Base-by-base conservation (phyloP, 805 yeast species). In the Yarrowia divulgata region DNA sequence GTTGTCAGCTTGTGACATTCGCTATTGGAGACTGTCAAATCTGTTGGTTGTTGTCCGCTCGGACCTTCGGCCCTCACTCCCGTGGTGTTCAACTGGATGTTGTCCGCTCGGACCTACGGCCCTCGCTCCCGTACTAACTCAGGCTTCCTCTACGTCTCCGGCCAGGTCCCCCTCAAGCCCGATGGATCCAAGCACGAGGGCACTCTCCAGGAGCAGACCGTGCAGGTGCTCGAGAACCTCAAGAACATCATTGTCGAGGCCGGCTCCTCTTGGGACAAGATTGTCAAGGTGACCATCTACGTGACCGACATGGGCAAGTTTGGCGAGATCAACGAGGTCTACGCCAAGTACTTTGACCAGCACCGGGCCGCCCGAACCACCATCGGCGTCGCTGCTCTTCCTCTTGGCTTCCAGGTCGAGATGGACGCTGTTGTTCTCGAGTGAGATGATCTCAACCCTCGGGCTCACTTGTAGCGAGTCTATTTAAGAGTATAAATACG, bases 371-470 rank as follows among this genome's bases (percentile, higher is more conserved):
- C 98, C 48, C 91, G 99, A 86, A 91, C 98, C 1, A 95, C 98
- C 84, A 97, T 95, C 75, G 98, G 98, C 55, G 98, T 93, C 72
- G 89, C 88, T 80, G 88, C 87, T 72, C 88, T 95, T 75, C 99
- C 99, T 71, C 86, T 95, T 79, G 92, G 92, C 71, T 91, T 88
- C 71, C 90, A 87, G 71, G 80, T 92, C 75, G 99, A 95, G 83
- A 86, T 95, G 81, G 99, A 94, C 83, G 93, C 90, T 72, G 83
- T 95, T 81, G 99, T 98, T 71, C 82, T 90, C 70, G 97, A 89
- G 48, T 62, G 67, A 62, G 67, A 62, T 46, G 23, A 19, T 6
- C 23, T 14, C 8, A 2, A n/a, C n/a, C n/a, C n/a, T n/a, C n/a
- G 2, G 43, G 23, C 63, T n/a, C 50, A 23, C 3, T 23, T 23